Percentiles rank a stretch among this genome's conserved stretches.
These are phyloP conservation scores for Candida easanensis DNA, from an alignment of 805 yeast genomes.

Conservation along the genomic window DNA sequence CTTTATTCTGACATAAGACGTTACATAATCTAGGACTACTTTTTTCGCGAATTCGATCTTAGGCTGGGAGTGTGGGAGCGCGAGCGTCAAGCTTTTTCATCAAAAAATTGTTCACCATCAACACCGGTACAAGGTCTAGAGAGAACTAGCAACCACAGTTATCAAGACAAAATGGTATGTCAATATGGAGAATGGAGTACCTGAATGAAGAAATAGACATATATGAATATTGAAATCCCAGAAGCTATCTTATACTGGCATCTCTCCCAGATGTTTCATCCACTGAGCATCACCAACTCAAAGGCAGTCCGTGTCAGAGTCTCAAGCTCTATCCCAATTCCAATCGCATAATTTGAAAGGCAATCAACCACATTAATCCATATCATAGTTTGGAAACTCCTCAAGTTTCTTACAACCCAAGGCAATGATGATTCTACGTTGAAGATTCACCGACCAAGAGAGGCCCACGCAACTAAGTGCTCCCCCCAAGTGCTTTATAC, in stretches of 20 bases:
- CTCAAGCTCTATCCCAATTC: too few species aligned
- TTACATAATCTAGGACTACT: not conserved
- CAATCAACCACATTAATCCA: too few species aligned
- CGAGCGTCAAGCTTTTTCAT: constrained; percentile 7
- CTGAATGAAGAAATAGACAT: constrained; percentile 1
- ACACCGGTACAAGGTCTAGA: not conserved
- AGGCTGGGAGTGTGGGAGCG: not conserved
- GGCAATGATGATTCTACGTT: too few species aligned
- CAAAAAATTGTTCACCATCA: constrained; percentile 8
- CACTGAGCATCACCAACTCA: not conserved
- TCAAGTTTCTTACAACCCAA: too few species aligned
- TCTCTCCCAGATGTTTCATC: not conserved
- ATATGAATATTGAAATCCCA: constrained; percentile 1
- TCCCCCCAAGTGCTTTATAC: too few species aligned
- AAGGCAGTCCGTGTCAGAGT: not conserved
- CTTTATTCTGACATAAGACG: not conserved
- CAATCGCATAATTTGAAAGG: too few species aligned
- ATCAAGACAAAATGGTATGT: constrained; percentile 19
- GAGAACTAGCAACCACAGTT: constrained; percentile 3
- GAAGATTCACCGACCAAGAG: too few species aligned
- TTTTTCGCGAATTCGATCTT: not conserved
- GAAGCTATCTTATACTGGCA: not conserved
- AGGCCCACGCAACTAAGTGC: too few species aligned
- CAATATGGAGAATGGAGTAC: not conserved
- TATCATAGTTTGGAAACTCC: too few species aligned